phyloP scores from a whole-genome alignment of 352 stramenopile genomes.

The Globisporangium solare region DNA sequence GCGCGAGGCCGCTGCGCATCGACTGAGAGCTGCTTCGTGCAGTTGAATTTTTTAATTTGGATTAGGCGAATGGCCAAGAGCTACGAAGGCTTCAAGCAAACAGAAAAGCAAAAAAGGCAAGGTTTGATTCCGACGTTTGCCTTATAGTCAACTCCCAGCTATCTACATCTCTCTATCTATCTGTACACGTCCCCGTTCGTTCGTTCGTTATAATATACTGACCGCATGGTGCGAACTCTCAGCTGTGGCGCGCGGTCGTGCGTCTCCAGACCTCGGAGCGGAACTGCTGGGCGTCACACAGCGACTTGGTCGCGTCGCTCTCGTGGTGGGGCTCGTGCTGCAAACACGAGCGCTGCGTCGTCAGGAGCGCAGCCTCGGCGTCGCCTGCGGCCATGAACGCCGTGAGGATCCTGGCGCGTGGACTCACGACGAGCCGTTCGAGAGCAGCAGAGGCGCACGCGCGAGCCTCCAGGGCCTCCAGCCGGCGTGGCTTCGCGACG shows the following conservation, averaged over 20 bases:
- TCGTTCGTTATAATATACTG: not conserved
- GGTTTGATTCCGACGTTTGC: no score
- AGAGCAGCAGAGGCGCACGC: not conserved
- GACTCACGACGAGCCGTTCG: not conserved
- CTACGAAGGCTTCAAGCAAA: no score
- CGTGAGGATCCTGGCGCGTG: not conserved
- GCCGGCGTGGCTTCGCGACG: not conserved
- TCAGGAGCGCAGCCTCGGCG: not conserved
- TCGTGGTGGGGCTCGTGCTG: not conserved
- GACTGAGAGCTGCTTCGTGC: conserved; percentile 12
- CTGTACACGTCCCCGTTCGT: no score
- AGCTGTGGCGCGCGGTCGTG: not conserved
- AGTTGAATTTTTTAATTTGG: not conserved
- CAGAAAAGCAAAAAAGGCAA: no score
- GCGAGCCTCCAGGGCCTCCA: not conserved
- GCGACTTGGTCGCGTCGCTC: no score
- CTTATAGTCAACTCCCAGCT: no score
- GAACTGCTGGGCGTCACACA: not conserved
- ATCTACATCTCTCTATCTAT: no score
- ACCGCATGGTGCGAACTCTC: not conserved
- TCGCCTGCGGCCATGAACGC: not conserved
- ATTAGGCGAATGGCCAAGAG: no score
- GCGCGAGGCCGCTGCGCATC: conserved; percentile 38
- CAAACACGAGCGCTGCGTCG: no score
- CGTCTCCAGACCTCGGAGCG: not conserved